Evolutionary conservation across 257 asterid species (phyloP), one percentile per base, ranked within the genome.

Genomic region (Coffea eugenioides): DNA sequence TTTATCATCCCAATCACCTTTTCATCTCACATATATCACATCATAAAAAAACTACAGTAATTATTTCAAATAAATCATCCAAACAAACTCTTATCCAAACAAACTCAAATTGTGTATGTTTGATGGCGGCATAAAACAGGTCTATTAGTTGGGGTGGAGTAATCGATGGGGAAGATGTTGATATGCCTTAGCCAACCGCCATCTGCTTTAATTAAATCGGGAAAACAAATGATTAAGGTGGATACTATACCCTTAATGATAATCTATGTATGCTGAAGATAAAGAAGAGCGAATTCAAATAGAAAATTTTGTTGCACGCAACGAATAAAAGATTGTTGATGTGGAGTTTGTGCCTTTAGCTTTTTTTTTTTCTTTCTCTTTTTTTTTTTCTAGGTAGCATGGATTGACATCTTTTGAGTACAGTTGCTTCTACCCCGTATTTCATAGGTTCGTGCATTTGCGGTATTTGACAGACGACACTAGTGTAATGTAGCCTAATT

Each of bases 161-260:
- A 61, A 71, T 81, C 78, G 25, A 64, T 74, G 36, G 43, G 66
- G 31, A 16, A 46, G 77, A 59, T 34, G 81, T 81, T 71, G 81
- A 49, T 62, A 54, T 64, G 62, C 6, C 13, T 71, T 27, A 71
- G 81, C 84, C 81, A 76, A 77, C 81, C 51, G 78, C 78, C 84
- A 31, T 69, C 57, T 75, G 57, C 70, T 14, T 66, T 27, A 77
- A 25, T 77, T 6, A 20, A 68, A 68, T 54, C 10, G n/a, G 31
- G 23, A 34, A 52, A 68, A 15, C 13, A 46, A 77, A 25, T 46
- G 25, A 23, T 52, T 78, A 70, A 57, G 31, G 34, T 71, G 77
- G 4, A 39, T 39, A 39, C 43, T 4, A 15, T 43, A 25, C 36
- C 6, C 31, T 69, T 69, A 11, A 77, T 65, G 34, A 46, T 52